Percentiles rank a stretch among this genome's conserved stretches.
These are phyloP conservation scores for Phialocephala subalpina DNA, from an alignment of 2,329 filamentous ascomycete genomes.

Conservation along the genomic window DNA sequence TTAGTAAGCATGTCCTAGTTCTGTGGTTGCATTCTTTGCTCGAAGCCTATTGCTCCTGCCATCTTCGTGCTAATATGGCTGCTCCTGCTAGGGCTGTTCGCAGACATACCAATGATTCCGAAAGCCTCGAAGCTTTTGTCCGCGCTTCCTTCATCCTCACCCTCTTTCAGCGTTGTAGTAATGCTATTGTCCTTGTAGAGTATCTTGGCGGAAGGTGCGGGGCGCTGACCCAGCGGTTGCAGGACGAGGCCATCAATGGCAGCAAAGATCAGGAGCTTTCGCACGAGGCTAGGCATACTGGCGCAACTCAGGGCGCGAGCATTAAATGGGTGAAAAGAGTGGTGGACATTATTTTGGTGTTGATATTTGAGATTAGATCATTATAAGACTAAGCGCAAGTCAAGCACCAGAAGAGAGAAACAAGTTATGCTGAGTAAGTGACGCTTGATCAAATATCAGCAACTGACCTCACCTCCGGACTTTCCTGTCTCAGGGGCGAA, in stretches of 20 bases:
- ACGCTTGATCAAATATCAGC: too few relatives aligned
- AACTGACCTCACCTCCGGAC: too few relatives aligned
- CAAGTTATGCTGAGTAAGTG: too few relatives aligned
- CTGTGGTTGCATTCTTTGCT: neutral
- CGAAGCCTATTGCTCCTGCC: neutral
- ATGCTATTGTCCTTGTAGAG: slow-evolving; percentile 42
- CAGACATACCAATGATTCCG: slow-evolving; percentile 44
- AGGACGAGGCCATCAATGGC: slow-evolving; percentile 45
- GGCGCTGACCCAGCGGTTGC: slow-evolving; percentile 42
- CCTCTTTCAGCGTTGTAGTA: slow-evolving; percentile 32
- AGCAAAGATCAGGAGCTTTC: slow-evolving; percentile 46
- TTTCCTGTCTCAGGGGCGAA: too few relatives aligned
- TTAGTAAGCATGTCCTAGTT: slow-evolving; percentile 16
- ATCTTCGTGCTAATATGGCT: neutral
- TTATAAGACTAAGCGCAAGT: too few relatives aligned
- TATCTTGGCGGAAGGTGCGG: slow-evolving; percentile 41
- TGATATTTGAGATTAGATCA: neutral
- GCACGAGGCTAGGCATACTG: slow-evolving; percentile 45
- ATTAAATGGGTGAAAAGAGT: slow-evolving; percentile 12
- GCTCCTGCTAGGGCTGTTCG: neutral
- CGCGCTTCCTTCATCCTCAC: slow-evolving; percentile 20
- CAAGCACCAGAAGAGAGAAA: too few relatives aligned
- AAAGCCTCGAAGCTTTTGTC: slow-evolving; percentile 45
- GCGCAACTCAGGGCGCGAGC: slow-evolving; percentile 27
- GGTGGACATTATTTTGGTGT: neutral